Percentiles rank a stretch among this genome's conserved stretches.
These are phyloP conservation scores for Paraphoma chrysanthemicola DNA, from an alignment of 2,329 filamentous ascomycete genomes.

Conservation along the genomic window DNA sequence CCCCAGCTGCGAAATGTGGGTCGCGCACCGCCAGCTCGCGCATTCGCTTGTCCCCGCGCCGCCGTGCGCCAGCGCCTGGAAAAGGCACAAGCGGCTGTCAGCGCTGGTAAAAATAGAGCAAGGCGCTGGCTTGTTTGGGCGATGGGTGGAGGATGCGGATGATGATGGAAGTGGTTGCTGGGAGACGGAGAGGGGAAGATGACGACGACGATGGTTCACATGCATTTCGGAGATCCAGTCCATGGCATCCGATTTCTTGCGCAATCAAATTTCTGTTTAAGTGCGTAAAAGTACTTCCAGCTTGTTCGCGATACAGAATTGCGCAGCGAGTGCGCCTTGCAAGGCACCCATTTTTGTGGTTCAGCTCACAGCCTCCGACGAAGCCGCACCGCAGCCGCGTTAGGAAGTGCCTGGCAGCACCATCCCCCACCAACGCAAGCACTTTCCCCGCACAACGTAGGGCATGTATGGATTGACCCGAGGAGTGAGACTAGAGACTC, in stretches of 20 bases:
- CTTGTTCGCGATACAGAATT: background rate
- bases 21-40: constrained; percentile 1
- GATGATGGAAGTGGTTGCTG: background rate
- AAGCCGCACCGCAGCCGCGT: background rate
- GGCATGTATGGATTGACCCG: background rate
- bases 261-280: too few relatives aligned
- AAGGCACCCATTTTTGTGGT: background rate
- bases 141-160: background rate
- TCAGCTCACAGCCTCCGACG: constrained; percentile 5
- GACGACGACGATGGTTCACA: background rate
- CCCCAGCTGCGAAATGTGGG: constrained; percentile 17
- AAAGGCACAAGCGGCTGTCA: background rate
- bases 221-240: too few relatives aligned
- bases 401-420: background rate
- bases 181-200: background rate
- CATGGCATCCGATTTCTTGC: too few relatives aligned
- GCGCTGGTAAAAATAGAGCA: background rate
- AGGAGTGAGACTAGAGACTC: background rate
- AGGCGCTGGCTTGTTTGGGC: background rate
- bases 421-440: background rate
- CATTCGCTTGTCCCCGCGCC: constrained; percentile 12
- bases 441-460: background rate
- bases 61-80: background rate
- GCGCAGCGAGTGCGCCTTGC: constrained; percentile 3
- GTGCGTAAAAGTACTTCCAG: too few relatives aligned